These are phyloP conservation scores for Pleurozium schreberi DNA, from an alignment of 225 moss, liverwort and hornwort species.

Conservation along the genomic window DNA sequence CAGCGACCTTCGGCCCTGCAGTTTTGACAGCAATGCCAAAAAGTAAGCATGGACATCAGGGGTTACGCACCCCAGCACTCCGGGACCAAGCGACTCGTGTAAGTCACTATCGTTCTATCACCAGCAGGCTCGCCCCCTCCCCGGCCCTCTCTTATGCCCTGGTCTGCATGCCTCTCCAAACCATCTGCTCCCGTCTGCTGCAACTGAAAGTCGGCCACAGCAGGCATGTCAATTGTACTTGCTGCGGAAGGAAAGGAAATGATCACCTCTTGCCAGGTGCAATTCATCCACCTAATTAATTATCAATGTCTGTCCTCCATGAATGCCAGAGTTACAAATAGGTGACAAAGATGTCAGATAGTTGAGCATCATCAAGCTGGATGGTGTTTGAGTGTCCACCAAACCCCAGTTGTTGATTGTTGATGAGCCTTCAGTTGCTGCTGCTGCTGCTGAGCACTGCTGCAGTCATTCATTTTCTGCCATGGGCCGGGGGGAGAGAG, in stretches of 20 bases:
- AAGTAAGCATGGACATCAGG: not conserved
- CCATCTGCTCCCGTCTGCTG: not conserved
- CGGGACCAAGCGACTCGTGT: not conserved
- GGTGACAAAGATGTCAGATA: conserved; percentile 7
- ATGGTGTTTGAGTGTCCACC: conserved; percentile 9
- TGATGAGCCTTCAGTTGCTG: conserved; percentile 4
- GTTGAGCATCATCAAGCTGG: conserved; percentile 14
- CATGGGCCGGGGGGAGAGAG: too few relatives aligned
- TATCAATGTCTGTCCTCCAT: conserved; percentile 5
- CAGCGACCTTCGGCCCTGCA: not conserved
- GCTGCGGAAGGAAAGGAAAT: not conserved
- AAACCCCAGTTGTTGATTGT: conserved; percentile 9
- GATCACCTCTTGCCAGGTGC: conserved; percentile 8
- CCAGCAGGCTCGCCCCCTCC: not conserved
- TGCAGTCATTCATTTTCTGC: not conserved
- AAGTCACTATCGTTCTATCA: not conserved
- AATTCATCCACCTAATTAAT: conserved; percentile 14
- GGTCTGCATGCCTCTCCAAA: not conserved
- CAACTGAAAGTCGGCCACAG: conserved; percentile 17
- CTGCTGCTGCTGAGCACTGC: not conserved
- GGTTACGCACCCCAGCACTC: not conserved
- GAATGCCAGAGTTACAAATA: conserved; percentile 11
- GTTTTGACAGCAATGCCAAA: not conserved
- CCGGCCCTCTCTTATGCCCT: not conserved
- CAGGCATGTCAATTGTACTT: conserved; percentile 8